Evolutionary conservation across 2,329 filamentous ascomycete genomes (phyloP), one percentile per base, ranked within the genome.

Genomic region (Truncatella angustata): DNA sequence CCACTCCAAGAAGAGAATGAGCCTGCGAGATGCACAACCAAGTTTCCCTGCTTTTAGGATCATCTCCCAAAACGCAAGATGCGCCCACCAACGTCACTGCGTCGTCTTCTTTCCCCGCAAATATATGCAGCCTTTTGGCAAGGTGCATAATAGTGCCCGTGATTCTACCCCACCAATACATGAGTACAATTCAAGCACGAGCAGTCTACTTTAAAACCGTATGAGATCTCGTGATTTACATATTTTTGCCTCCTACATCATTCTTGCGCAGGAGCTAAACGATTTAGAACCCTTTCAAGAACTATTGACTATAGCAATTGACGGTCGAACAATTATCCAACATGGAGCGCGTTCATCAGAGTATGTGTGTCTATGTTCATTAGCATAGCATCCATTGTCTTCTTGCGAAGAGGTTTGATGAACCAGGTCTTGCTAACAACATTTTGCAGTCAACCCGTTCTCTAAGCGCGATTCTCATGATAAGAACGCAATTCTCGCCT

Each of bases 381-480:
- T n/a, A 14, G 11, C 35, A 39, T 20, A 14, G 20, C 43, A 30
- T n/a, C n/a, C 23, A 28, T 5, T 23, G n/a, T n/a, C n/a, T n/a
- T n/a, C n/a, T n/a, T n/a, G n/a, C n/a, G n/a, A n/a, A n/a, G n/a
- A n/a, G 6, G 23, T 10, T 24, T 44, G 4, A 16, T 39, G 16
- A 20, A 20, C 35, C 16, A 24, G 36, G 30, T 32, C 28, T 32
- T 14, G 28, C 28, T 32, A 32, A 32, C 28, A 14, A 32, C 28
- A 32, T 14, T 37, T 28, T 14, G 3, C 56, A 89, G 86, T 83
- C 66, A 94, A 94, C 68, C 90, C 90, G 24, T 94, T 94, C 72
- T 75, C 80, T 54, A 85, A 79, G 70, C 84, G 84, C 63, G 87
- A 91, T 54, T 77, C 81, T 16, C 85, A 90, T 65, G 78, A 78